Evolutionary conservation across 257 asterid species (phyloP).

Genomic region (Plantago ovata): DNA sequence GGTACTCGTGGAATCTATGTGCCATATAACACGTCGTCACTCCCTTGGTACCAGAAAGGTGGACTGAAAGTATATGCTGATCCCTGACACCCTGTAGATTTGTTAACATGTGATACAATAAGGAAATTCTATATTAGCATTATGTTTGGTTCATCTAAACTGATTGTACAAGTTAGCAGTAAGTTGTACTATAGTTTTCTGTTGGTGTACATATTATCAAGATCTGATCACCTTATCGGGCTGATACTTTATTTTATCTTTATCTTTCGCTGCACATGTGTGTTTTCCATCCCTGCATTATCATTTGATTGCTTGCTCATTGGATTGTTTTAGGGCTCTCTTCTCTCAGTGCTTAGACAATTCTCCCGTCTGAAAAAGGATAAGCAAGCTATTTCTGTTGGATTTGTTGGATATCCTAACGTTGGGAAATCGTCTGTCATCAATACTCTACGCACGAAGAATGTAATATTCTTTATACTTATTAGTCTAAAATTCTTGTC

Average conservation of each 20-base stretch:
- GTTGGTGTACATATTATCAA: neutral
- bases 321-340: constrained; percentile 83
- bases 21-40: no score
- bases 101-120: no score
- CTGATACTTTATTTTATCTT: neutral
- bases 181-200: neutral
- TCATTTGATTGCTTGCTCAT: constrained; percentile 13
- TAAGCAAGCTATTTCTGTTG: constrained; percentile 94
- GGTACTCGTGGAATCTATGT: no score
- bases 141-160: neutral
- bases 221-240: neutral
- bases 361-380: constrained; percentile 81
- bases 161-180: neutral
- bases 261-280: neutral
- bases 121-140: neutral
- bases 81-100: no score
- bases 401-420: constrained; percentile 93
- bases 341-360: constrained; percentile 80
- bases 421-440: constrained; percentile 97
- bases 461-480: no score
- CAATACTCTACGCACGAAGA: constrained; percentile 91
- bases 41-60: no score
- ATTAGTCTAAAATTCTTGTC: no score
- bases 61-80: no score
- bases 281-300: neutral